These are phyloP conservation scores for Apiospora phragmitis DNA, from an alignment of 2,329 filamentous ascomycete species.

Conservation along the genomic window DNA sequence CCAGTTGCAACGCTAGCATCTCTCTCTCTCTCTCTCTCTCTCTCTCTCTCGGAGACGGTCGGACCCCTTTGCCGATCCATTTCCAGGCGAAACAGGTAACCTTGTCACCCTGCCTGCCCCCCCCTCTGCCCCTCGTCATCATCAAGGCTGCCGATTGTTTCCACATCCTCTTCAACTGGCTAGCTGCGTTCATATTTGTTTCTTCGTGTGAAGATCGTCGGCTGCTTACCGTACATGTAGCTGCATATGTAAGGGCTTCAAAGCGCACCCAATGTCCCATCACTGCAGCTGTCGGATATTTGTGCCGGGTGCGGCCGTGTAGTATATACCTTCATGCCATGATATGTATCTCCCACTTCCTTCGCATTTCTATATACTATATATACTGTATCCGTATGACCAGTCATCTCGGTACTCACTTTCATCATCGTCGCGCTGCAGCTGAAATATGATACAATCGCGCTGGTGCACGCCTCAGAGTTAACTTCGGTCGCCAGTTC, in stretches of 20 bases:
- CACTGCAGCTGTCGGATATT: too few relatives aligned
- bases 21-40: too few relatives aligned
- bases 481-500: not conserved
- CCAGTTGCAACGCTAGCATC: conserved; percentile 4
- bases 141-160: not conserved
- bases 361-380: not conserved
- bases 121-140: not conserved
- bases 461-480: not conserved
- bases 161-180: not conserved
- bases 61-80: not conserved
- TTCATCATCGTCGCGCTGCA: not conserved
- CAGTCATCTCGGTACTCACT: not conserved
- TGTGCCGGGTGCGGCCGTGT: too few relatives aligned
- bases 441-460: not conserved
- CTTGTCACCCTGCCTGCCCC: not conserved
- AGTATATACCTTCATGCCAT: not conserved
- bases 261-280: too few relatives aligned
- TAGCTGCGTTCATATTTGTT: not conserved
- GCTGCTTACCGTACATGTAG: not conserved
- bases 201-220: not conserved
- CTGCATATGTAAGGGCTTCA: not conserved
- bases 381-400: not conserved
- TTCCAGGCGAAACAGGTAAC: not conserved
- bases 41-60: too few relatives aligned
- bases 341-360: not conserved